These are phyloP conservation scores for Diplodia seriata DNA, from an alignment of 2,329 filamentous ascomycete genomes.

Conservation along the genomic window DNA sequence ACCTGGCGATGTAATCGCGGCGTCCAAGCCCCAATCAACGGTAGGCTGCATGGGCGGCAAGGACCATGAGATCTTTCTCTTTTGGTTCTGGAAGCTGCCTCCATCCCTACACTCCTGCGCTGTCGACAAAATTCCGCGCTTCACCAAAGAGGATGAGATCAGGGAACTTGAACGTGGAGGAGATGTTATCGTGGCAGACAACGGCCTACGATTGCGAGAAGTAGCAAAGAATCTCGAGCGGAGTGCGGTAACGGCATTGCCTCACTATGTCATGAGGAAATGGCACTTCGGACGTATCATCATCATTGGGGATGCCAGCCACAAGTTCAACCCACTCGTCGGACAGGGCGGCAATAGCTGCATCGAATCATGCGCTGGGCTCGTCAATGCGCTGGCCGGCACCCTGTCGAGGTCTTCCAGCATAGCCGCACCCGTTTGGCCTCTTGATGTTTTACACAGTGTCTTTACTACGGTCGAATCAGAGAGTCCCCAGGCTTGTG, in stretches of 20 bases:
- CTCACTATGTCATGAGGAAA: not conserved
- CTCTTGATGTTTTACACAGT: not conserved
- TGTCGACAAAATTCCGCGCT: slow-evolving; percentile 7
- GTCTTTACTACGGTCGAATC: not conserved
- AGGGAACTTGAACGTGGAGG: not conserved
- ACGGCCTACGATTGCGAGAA: not conserved
- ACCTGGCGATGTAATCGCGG: slow-evolving; percentile 3
- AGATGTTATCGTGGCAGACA: not conserved
- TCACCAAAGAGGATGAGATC: not conserved
- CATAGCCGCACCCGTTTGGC: not conserved
- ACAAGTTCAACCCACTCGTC: slow-evolving; percentile 18
- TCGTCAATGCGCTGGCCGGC: not conserved
- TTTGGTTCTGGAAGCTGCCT: slow-evolving; percentile 18
- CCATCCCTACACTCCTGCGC: not conserved
- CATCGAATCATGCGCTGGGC: slow-evolving; percentile 11
- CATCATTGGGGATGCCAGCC: slow-evolving; percentile 9
- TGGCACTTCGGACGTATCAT: slow-evolving; percentile 15
- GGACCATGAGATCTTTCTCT: not conserved
- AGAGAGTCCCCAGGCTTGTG: slow-evolving; percentile 3
- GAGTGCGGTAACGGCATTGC: slow-evolving; percentile 1
- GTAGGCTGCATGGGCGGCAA: slow-evolving; percentile 16
- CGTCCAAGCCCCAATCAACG: not conserved
- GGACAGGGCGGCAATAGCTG: slow-evolving; percentile 11
- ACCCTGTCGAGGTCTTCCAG: no score
- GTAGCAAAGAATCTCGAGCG: not conserved